Conservation (phyloP, 1,139 yeast species). For the Candida tunisiensis region DNA sequence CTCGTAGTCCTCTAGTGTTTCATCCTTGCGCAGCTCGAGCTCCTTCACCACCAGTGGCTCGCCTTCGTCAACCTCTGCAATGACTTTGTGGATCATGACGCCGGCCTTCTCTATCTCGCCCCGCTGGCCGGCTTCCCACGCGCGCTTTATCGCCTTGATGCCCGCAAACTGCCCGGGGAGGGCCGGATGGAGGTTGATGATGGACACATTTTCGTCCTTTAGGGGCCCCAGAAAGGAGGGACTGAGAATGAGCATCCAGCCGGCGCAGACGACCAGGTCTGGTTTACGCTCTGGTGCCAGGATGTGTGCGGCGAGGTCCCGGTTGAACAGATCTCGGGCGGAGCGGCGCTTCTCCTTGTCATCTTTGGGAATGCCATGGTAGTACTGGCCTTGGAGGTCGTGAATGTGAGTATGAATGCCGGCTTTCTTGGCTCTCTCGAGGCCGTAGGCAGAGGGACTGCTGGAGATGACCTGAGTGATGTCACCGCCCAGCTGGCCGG, state of each 20-base stretch:
- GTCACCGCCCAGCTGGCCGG: conserved; percentile 31
- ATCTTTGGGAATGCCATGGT: conserved; percentile 54
- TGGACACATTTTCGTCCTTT: conserved; percentile 43
- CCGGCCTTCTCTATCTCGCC: conserved; percentile 74
- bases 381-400: conserved; percentile 48
- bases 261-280: conserved; percentile 87
- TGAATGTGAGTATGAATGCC: conserved; percentile 56
- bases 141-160: conserved; percentile 89
- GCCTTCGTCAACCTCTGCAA: conserved; percentile 88
- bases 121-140: conserved; percentile 85
- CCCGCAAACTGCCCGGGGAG: conserved; percentile 96
- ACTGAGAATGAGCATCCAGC: conserved; percentile 91
- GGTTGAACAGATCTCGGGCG: conserved; percentile 58
- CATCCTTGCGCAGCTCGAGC: conserved; percentile 51
- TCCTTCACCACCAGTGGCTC: conserved; percentile 75
- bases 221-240: conserved; percentile 57
- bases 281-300: conserved; percentile 33
- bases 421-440: conserved; percentile 56
- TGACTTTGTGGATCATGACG: conserved; percentile 90
- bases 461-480: conserved; percentile 75
- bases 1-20: conserved; percentile 65
- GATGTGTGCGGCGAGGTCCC: conserved; percentile 56
- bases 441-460: conserved; percentile 65
- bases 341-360: conserved; percentile 34
- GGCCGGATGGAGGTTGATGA: conserved; percentile 91